phyloP scores from a whole-genome alignment of 208 protist genomes.

The Trypanosoma boissoni region DNA sequence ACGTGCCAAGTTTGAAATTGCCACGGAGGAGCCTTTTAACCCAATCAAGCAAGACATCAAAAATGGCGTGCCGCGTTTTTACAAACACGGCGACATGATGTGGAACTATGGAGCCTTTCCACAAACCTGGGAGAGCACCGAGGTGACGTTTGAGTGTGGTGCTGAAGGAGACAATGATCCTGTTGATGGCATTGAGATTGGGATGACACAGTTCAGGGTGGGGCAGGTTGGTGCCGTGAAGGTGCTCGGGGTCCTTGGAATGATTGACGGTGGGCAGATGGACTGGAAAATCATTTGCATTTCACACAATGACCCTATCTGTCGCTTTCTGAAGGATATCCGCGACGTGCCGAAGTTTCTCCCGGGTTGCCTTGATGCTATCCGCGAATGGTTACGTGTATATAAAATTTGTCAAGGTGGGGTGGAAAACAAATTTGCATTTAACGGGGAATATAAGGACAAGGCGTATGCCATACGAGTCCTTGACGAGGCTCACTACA shows the following conservation, averaged over 20 bases:
- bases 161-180: constrained; percentile 91
- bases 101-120: constrained; percentile 97
- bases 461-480: constrained; percentile 85
- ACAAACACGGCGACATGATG: constrained; percentile 96
- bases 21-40: constrained; percentile 92
- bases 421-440: constrained; percentile 92
- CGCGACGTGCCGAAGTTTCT: constrained; percentile 86
- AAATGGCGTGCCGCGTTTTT: constrained; percentile 94
- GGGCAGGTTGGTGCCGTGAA: constrained; percentile 85
- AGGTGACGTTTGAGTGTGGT: constrained; percentile 79
- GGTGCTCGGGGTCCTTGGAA: constrained; percentile 89
- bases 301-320: constrained; percentile 86
- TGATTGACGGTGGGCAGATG: constrained; percentile 95
- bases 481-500: constrained; percentile 89
- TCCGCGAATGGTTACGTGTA: constrained; percentile 89
- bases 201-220: constrained; percentile 75
- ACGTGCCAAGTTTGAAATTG: constrained; percentile 95
- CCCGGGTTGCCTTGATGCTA: constrained; percentile 83
- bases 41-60: constrained; percentile 97
- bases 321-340: constrained; percentile 90
- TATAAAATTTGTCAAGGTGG: constrained; percentile 93
- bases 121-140: constrained; percentile 96
- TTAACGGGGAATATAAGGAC: constrained; percentile 88
- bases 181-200: constrained; percentile 90
- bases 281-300: constrained; percentile 95